phyloP scores from a whole-genome alignment of 148 eudicot species.

The Tetragonia tetragonoides region DNA sequence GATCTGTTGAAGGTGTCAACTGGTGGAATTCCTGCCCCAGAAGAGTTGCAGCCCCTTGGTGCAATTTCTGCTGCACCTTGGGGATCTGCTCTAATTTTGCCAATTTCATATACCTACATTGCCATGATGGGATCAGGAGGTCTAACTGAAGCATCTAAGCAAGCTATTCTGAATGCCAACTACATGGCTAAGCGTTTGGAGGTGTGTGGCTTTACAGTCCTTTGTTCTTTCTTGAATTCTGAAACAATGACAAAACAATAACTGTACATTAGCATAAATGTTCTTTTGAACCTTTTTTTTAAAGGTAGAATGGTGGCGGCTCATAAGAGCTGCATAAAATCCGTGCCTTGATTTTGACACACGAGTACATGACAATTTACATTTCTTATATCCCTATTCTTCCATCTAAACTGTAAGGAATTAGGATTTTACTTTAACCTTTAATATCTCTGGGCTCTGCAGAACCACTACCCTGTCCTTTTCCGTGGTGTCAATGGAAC shows the following conservation, averaged over 20 bases:
- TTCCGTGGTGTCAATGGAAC: conserved; percentile 99
- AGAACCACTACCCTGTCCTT: conserved; percentile 84
- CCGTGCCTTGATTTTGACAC: no score
- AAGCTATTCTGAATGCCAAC: conserved; percentile 91
- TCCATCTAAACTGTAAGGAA: not conserved
- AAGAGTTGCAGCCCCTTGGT: conserved; percentile 69
- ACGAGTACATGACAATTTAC: no score
- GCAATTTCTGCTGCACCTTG: conserved; percentile 96
- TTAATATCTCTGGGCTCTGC: conserved; percentile 23
- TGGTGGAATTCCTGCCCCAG: conserved; percentile 90
- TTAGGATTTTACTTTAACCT: conserved; percentile 6
- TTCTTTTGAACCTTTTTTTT: no score
- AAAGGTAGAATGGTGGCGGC: no score
- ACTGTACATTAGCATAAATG: no score
- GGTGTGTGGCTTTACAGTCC: conserved; percentile 41
- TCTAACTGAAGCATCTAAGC: conserved; percentile 93
- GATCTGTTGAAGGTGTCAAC: conserved; percentile 59
- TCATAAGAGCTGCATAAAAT: no score
- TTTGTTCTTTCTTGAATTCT: not conserved
- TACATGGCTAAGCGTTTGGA: conserved; percentile 99
- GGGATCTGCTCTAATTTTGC: conserved; percentile 96
- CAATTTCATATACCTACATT: conserved; percentile 94
- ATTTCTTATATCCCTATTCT: not conserved
- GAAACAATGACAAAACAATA: no score
- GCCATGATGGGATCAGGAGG: conserved; percentile 99